Evolutionary conservation across 225 moss, liverwort and hornwort genomes (phyloP), one percentile per base, ranked within the genome.

Genomic region (Thuidium tamariscinum): DNA sequence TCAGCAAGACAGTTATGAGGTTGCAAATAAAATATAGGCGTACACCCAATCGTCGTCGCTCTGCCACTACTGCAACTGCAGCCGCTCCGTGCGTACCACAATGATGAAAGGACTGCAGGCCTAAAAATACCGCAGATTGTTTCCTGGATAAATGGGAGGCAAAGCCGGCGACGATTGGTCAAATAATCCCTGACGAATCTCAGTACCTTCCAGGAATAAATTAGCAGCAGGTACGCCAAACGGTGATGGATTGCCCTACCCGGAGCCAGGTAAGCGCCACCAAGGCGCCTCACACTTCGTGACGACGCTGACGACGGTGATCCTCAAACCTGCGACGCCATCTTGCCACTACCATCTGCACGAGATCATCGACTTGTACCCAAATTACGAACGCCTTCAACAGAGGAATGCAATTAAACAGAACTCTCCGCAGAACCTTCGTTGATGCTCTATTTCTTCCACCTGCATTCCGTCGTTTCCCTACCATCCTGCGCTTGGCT

Each of bases 71-170:
- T 64, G 84, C 87, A 42, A 68, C 81, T 70, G 84, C 87, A 42
- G 14, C 88, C 39, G 61, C 83, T 74, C 20, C 48, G 76, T 81
- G 83, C 57, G 34, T 39, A 36, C 74, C 69, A 64, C 74, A 75
- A 73, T 57, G 63, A 75, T 29, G 69, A 76, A 83, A 80, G 83
- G 75, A 82, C 88, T 85, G 77, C 87, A 70, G 84, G 85, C 17
- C 80, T 85, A 87, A 87, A 89, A 89, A 89, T 87, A 90, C 86
- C 63, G 64, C 52, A 74, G 73, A 91, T 89, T 87, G 91, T 91
- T 91, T 87, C 78, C 82, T 74, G 87, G 79, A 91, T 89, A 85
- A 74, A 84, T 55, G 59, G 56, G 85, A 73, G 62, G 67, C 62
- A 74, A 72, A 59, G 20, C 62, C 60, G 36, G 37, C 72, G 77